These are phyloP conservation scores for Dendryphion nanum DNA, from an alignment of 2,329 filamentous ascomycete genomes.

Conservation along the genomic window DNA sequence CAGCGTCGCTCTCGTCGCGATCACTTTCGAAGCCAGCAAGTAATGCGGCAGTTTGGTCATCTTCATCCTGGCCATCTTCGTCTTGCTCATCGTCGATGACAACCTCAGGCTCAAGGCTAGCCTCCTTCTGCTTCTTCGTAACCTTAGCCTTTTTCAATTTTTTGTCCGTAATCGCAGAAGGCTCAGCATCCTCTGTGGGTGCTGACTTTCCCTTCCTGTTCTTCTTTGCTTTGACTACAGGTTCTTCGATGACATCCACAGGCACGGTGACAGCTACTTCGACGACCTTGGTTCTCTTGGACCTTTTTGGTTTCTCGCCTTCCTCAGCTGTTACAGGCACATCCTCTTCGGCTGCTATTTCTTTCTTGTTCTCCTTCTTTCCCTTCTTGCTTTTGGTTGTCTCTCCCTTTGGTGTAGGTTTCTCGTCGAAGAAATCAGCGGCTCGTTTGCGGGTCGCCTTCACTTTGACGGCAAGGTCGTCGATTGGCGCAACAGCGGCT, in stretches of 20 bases:
- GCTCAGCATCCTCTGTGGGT: constrained; percentile 1
- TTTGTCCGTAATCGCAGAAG: constrained; percentile 13
- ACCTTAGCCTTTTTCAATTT: constrained; percentile 19
- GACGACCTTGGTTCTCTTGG: constrained; percentile 8
- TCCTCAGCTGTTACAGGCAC: no score
- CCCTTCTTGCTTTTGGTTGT: constrained; percentile 33
- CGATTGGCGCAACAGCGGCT: constrained; percentile 16
- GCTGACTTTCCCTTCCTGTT: constrained; percentile 3
- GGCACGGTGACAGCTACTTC: background rate
- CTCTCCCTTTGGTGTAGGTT: constrained; percentile 17
- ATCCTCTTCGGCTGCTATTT: constrained; percentile 7
- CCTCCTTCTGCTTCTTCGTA: constrained; percentile 6
- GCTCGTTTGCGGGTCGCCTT: constrained; percentile 37
- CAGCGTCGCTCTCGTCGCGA: constrained; percentile 41
- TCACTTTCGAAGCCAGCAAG: constrained; percentile 52
- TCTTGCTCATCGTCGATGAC: constrained; percentile 15
- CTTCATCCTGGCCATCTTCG: constrained; percentile 32
- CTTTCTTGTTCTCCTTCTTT: constrained; percentile 37
- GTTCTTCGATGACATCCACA: background rate
- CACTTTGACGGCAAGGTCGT: constrained; percentile 14
- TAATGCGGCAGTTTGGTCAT: constrained; percentile 52
- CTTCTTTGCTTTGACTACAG: constrained; percentile 4
- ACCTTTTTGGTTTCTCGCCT: constrained; percentile 11
- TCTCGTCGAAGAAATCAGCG: constrained; percentile 33
- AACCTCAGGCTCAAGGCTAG: constrained; percentile 13